Conservation (phyloP, 345 rosid genomes). For the Gossypium stocksii region DNA sequence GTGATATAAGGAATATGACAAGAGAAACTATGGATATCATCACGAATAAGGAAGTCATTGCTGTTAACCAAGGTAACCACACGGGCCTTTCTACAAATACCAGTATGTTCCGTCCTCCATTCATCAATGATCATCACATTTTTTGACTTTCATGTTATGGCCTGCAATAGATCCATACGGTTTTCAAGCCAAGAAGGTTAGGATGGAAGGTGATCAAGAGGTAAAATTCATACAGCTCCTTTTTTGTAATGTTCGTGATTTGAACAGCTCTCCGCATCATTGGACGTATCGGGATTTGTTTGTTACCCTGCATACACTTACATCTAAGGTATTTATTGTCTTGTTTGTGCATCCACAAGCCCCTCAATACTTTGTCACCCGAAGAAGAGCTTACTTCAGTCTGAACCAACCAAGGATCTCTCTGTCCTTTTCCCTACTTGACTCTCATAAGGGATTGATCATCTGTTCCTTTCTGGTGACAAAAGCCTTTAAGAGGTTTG, state of each 20-base stretch:
- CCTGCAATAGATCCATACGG: constrained; percentile 58
- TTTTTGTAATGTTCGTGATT: not conserved
- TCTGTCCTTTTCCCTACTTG: too few species aligned
- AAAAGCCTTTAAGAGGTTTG: not conserved
- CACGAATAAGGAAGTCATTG: constrained; percentile 73
- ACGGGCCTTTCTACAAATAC: not conserved
- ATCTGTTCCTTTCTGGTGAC: not conserved
- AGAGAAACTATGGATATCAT: constrained; percentile 51
- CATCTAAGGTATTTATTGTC: not conserved
- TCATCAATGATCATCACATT: too few species aligned
- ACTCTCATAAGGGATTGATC: not conserved
- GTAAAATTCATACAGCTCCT: constrained; percentile 23
- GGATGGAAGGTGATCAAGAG: constrained; percentile 60
- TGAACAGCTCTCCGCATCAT: not conserved
- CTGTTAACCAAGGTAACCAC: constrained; percentile 70
- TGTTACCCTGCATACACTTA: not conserved
- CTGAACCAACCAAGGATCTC: not conserved
- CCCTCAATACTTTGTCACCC: not conserved
- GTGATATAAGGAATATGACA: constrained; percentile 70
- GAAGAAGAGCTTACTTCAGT: not conserved
- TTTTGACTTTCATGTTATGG: not conserved
- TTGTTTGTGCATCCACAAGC: not conserved
- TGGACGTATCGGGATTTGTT: not conserved
- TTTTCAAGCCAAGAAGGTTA: constrained; percentile 74
- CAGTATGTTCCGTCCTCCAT: not conserved